Base-by-base conservation (phyloP, 768 basidiomycete genomes). In the Suillus subaureus region DNA sequence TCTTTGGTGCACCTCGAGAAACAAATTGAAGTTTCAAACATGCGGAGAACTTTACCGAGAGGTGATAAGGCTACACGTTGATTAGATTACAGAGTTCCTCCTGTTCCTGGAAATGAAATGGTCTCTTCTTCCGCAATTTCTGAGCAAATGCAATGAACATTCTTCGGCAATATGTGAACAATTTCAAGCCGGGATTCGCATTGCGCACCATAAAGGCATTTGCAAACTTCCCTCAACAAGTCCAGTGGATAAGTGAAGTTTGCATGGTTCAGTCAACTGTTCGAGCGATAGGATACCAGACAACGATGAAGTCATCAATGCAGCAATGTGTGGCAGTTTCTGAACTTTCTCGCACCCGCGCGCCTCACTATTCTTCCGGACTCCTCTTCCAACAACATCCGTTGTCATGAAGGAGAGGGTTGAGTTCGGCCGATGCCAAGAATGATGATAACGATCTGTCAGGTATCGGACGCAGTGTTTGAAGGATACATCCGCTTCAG, bases 401-500 rank as follows among this genome's bases (percentile, higher is more conserved):
- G 37, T 11, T 18, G 39, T 40, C 37, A 18, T 31, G n/a, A 16
- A 37, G 23, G 28, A 52, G 28, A 11, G 31, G 28, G 31, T 12
- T 26, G 47, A 26, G 13, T 60, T 40, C 39, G 39, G 57, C 18
- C 11, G 39, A 40, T 11, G 8, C 37, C 23, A 57, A 39, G 35
- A 26, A 21, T 37, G 26, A 4, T 18, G 26, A 45, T 23, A 61
- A 23, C 4, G 18, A 23, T n/a, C 6, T 15, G 57, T 64, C 52
- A 55, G 37, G 66, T 11, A 23, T 70, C 66, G 35, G 67, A 64
- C 28, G 60, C 52, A 12, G 69, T 55, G 40, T n/a, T 65, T 6
- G 69, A 61, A 23, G 86, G 85, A 72, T 94, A 94, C 81, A 88
- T 87, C 64, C 89, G 83, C 72, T 86, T 90, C 67, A 95, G 78